Percentiles rank a stretch among this genome's conserved stretches.
Conservation (phyloP, 208 protist genomes). For the Eutreptiella sp. region DNA sequence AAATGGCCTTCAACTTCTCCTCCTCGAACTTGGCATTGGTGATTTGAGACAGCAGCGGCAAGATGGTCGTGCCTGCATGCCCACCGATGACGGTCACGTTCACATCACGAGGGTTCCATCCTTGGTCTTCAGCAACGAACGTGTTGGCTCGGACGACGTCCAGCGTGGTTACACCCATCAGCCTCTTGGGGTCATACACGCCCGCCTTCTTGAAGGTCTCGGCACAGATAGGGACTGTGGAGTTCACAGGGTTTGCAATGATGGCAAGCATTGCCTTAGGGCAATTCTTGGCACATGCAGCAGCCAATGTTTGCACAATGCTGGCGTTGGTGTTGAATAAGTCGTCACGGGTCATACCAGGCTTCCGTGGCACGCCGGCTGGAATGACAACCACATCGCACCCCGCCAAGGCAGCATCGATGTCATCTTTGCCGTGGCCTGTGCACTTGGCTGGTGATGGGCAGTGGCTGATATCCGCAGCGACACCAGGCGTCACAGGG, state of each 20-base stretch:
- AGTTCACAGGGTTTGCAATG: constrained; percentile 94
- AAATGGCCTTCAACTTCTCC: constrained; percentile 55
- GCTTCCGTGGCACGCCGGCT: constrained; percentile 91
- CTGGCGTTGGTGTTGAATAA: constrained; percentile 91
- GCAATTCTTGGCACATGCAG: constrained; percentile 62
- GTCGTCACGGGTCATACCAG: constrained; percentile 92
- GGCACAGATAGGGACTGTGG: constrained; percentile 85
- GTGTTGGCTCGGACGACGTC: constrained; percentile 80
- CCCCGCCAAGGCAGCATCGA: constrained; percentile 42
- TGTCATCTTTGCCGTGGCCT: constrained; percentile 30
- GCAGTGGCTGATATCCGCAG: constrained; percentile 85
- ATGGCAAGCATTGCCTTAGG: constrained; percentile 83
- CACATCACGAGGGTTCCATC: constrained; percentile 44
- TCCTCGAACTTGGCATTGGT: constrained; percentile 38
- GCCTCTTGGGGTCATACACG: constrained; percentile 69
- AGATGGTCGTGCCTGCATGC: constrained; percentile 87
- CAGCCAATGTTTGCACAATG: constrained; percentile 78
- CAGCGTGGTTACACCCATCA: constrained; percentile 84
- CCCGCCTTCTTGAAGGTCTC: constrained; percentile 78
- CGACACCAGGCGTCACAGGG: constrained; percentile 73
- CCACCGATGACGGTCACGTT: constrained; percentile 85
- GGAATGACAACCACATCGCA: constrained; percentile 84
- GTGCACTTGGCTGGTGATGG: constrained; percentile 66
- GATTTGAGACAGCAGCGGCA: constrained; percentile 78
- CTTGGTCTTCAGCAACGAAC: constrained; percentile 60